Conservation (phyloP, 768 basidiomycete genomes). For the Boletus rufocinnamomeus region DNA sequence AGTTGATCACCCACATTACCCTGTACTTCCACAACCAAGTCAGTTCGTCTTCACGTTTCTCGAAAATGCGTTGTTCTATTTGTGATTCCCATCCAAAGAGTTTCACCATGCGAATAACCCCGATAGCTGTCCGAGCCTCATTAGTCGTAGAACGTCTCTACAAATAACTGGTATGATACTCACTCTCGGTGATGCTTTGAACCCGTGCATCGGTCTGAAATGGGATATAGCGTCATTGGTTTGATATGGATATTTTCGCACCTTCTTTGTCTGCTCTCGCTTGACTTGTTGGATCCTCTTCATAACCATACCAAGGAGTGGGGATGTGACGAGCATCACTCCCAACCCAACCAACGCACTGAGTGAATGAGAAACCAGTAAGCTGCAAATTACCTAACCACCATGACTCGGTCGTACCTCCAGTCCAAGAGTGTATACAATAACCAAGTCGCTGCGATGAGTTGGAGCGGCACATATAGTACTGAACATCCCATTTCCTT, state of each 20-base stretch:
- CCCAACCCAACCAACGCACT: conserved; percentile 3
- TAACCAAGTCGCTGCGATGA: not conserved
- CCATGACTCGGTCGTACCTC: not conserved
- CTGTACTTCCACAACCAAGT: conserved; percentile 2
- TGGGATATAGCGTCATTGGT: not conserved
- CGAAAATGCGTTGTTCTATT: not conserved
- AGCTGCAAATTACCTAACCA: not conserved
- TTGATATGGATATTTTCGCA: not conserved
- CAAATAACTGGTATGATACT: not conserved
- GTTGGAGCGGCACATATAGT: not conserved
- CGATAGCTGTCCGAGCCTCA: not conserved
- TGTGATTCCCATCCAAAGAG: conserved; percentile 8
- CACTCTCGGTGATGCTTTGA: conserved; percentile 1
- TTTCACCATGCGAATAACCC: conserved; percentile 5
- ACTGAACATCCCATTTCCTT: not conserved
- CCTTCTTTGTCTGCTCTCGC: conserved; percentile 4
- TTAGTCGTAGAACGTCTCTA: not conserved
- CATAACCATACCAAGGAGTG: not conserved
- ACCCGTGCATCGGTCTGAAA: conserved; percentile 2
- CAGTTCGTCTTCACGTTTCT: conserved; percentile 5
- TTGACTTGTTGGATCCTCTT: conserved; percentile 1
- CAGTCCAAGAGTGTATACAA: conserved; percentile 7
- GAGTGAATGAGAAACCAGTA: too few relatives aligned
- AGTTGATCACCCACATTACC: not conserved
- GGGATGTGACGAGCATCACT: not conserved